Conservation (phyloP, 345 rosid species). For the Syzygium jambos region DNA sequence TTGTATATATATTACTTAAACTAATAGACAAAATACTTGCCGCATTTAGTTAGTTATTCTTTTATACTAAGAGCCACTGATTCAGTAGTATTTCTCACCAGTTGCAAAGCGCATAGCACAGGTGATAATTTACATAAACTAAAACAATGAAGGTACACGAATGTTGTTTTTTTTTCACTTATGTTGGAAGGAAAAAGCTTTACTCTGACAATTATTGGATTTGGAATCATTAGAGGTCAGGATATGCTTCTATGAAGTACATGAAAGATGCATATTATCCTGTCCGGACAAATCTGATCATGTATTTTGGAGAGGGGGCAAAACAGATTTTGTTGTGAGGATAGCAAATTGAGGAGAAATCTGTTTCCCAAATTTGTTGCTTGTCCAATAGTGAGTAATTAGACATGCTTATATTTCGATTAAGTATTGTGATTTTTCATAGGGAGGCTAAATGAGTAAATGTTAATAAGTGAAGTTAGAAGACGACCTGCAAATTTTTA, state of each 20-base stretch:
- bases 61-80: not conserved
- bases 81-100: not conserved
- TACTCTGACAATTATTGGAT: not conserved
- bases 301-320: too few species aligned
- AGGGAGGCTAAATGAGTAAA: not conserved
- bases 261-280: not conserved
- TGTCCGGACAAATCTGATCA: not conserved
- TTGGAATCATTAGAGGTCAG: not conserved
- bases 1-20: not conserved
- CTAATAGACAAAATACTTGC: not conserved
- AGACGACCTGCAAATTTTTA: not conserved
- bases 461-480: not conserved
- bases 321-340: too few species aligned
- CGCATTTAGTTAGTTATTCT: not conserved
- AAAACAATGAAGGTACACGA: not conserved
- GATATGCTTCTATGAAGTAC: not conserved
- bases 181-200: not conserved
- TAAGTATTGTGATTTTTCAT: not conserved
- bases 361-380: not conserved
- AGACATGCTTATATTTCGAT: too few species aligned
- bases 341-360: too few species aligned
- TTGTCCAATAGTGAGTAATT: too few species aligned
- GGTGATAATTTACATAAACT: not conserved
- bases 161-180: not conserved
- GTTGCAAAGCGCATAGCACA: not conserved